Percentiles rank a stretch among this genome's conserved stretches.
phyloP scores from a whole-genome alignment of 306 rosid species.

The Trichosanthes cucumerina region DNA sequence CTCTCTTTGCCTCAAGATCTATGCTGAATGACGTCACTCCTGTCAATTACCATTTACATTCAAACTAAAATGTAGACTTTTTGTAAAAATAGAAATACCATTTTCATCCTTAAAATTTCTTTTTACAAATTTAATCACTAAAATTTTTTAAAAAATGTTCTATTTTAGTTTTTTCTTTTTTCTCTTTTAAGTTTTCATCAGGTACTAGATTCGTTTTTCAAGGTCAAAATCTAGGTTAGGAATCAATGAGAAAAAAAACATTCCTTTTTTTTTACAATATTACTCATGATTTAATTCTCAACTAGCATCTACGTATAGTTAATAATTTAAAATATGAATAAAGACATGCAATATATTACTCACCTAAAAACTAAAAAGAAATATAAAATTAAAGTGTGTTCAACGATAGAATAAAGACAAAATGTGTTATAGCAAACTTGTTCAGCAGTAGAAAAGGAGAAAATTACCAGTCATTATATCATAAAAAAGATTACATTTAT shows the following conservation, averaged over 20 bases:
- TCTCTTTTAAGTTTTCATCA: background rate
- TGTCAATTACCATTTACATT: slow-evolving; percentile 5
- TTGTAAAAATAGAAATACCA: background rate
- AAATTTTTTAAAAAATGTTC: background rate
- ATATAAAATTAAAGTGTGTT: too few relatives aligned
- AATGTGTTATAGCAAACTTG: too few relatives aligned
- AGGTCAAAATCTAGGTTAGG: background rate
- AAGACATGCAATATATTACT: too few relatives aligned
- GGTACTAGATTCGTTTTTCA: background rate
- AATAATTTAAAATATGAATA: too few relatives aligned
- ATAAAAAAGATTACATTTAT: too few relatives aligned
- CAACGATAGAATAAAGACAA: too few relatives aligned
- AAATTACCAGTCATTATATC: too few relatives aligned
- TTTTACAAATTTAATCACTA: background rate
- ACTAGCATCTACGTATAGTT: too few relatives aligned
- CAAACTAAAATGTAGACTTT: background rate
- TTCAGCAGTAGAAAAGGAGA: too few relatives aligned
- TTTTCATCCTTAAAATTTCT: background rate
- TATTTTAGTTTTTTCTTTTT: background rate
- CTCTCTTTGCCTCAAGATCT: slow-evolving; percentile 73
- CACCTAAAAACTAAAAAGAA: too few relatives aligned
- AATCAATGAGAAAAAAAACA: background rate
- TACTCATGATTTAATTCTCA: too few relatives aligned
- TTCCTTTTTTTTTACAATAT: too few relatives aligned
- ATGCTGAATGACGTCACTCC: slow-evolving; percentile 88